A percentile compares a stretch with the other conserved stretches of the same genome.
Conservation (phyloP, 306 rosid species). For the Glycyrrhiza uralensis region DNA sequence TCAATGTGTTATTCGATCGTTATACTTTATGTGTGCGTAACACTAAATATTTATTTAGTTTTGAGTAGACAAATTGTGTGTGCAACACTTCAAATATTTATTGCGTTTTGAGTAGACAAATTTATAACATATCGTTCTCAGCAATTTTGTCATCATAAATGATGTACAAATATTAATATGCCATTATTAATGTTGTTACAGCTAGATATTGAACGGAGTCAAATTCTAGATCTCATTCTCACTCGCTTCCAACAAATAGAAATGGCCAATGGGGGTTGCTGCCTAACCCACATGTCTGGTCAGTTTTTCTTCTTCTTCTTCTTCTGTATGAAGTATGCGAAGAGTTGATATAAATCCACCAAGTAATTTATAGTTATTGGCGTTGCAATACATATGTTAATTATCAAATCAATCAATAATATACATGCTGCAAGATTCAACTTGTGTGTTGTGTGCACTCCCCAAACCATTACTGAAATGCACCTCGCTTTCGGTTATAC, state of each 20-base stretch:
- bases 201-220: neutral
- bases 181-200: neutral
- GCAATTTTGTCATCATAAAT: neutral
- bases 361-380: too few species aligned
- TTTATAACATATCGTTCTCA: neutral
- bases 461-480: neutral
- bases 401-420: too few species aligned
- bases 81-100: too few species aligned
- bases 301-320: too few species aligned
- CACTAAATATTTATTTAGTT: too few species aligned
- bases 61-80: too few species aligned
- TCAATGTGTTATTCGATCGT: too few species aligned
- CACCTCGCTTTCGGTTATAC: neutral
- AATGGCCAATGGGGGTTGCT: slow-evolving; percentile 15
- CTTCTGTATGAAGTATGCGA: neutral
- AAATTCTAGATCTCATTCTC: slow-evolving; percentile 6
- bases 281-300: slow-evolving; percentile 8
- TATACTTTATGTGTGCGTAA: too few species aligned
- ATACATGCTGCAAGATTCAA: neutral
- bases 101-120: too few species aligned
- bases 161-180: neutral
- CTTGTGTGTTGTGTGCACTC: neutral
- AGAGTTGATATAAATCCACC: slow-evolving; percentile 2
- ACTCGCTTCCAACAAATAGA: neutral
- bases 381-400: too few species aligned